A percentile compares a stretch with the other conserved stretches of the same genome.
phyloP scores from a whole-genome alignment of 768 basidiomycete species.

The Agrocybe praecox region DNA sequence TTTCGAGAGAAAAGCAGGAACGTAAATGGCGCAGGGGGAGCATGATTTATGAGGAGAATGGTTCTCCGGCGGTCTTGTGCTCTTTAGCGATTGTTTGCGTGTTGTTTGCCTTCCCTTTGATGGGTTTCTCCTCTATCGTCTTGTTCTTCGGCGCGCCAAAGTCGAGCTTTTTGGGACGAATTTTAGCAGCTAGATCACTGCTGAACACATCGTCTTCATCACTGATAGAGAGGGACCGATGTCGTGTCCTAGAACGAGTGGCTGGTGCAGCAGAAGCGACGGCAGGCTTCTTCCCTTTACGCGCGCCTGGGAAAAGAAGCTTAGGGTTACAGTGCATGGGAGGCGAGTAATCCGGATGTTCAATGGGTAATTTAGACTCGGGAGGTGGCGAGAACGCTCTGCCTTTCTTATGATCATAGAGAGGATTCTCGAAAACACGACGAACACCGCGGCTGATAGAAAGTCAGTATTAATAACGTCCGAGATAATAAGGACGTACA shows the following conservation, averaged over 20 bases:
- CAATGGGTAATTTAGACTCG: conserved; percentile 55
- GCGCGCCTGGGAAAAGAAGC: conserved; percentile 51
- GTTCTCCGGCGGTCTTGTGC: background rate
- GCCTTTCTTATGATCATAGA: conserved; percentile 48
- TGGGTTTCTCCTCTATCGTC: background rate
- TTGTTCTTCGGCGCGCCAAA: conserved; percentile 14
- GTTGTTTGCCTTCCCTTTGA: background rate
- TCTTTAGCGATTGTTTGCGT: no score
- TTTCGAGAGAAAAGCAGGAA: background rate
- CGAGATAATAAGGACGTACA: conserved; percentile 51
- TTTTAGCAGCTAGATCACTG: conserved; percentile 3
- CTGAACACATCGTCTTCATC: conserved; percentile 20
- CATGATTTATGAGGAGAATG: background rate
- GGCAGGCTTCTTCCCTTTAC: conserved; percentile 5
- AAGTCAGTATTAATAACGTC: conserved; percentile 13
- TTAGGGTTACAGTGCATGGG: conserved; percentile 55
- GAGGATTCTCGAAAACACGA: conserved; percentile 62
- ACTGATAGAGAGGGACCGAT: conserved; percentile 20
- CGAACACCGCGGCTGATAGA: conserved; percentile 65
- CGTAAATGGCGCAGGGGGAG: background rate
- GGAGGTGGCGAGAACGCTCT: conserved; percentile 45
- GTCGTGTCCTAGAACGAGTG: background rate
- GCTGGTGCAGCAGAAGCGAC: background rate
- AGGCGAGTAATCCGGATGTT: conserved; percentile 70
- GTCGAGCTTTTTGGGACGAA: conserved; percentile 27